These are phyloP conservation scores for Penicillium oxalicum DNA, from an alignment of 2,329 filamentous ascomycete genomes.

Conservation along the genomic window DNA sequence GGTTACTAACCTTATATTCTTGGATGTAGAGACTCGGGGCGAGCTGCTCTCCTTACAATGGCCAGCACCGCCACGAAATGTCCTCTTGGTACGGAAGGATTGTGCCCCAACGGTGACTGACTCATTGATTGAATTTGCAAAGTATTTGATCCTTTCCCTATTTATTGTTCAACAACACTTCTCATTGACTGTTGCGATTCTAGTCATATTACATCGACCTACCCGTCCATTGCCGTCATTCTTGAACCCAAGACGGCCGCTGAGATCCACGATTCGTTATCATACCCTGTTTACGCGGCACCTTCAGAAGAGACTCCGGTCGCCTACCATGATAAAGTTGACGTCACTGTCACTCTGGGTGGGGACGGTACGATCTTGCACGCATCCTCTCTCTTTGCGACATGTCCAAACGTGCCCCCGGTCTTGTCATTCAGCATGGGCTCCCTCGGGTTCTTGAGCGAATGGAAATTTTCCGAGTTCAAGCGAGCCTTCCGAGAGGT, in stretches of 20 bases:
- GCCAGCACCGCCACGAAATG: slow-evolving; percentile 62
- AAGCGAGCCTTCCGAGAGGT: slow-evolving; percentile 88
- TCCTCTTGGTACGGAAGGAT: slow-evolving; percentile 64
- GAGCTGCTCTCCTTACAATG: slow-evolving; percentile 62
- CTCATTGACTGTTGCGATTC: slow-evolving; percentile 38
- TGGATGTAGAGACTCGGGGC: slow-evolving; percentile 48
- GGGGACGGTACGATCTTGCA: slow-evolving; percentile 88
- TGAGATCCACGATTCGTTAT: slow-evolving; percentile 62
- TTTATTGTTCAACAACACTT: not conserved
- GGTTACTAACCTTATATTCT: slow-evolving; percentile 29
- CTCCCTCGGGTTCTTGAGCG: slow-evolving; percentile 85
- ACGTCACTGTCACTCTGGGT: slow-evolving; percentile 82
- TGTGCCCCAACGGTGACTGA: slow-evolving; percentile 50
- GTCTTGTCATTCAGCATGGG: slow-evolving; percentile 96
- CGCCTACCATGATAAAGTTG: slow-evolving; percentile 70
- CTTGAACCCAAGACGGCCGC: slow-evolving; percentile 72
- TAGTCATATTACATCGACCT: slow-evolving; percentile 70
- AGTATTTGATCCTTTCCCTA: slow-evolving; percentile 26
- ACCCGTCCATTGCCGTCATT: slow-evolving; percentile 73
- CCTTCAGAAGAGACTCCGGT: slow-evolving; percentile 30
- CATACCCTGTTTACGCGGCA: slow-evolving; percentile 65
- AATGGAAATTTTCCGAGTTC: slow-evolving; percentile 93
- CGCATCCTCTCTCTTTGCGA: slow-evolving; percentile 79
- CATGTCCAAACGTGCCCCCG: slow-evolving; percentile 73
- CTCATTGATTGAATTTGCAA: slow-evolving; percentile 54